Conservation (phyloP, 2,329 filamentous ascomycete genomes). For the Hirsutella minnesotensis region DNA sequence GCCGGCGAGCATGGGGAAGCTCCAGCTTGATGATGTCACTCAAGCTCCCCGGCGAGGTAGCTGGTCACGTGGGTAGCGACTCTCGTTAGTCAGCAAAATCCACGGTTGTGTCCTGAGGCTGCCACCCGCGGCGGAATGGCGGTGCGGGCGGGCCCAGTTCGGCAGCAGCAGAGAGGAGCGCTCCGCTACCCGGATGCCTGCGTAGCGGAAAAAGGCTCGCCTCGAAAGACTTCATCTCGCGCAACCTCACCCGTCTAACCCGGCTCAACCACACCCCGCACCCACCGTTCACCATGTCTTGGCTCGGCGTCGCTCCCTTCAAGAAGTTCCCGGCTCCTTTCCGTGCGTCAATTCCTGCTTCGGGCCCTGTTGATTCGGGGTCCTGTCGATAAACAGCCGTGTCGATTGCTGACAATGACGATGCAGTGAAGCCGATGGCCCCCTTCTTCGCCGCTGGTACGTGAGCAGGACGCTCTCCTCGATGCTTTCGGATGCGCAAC, state of each 20-base stretch:
- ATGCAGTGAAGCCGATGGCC: constrained; percentile 79
- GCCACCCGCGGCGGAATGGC: neutral
- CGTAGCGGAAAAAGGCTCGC: constrained; percentile 23
- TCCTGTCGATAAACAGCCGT: neutral
- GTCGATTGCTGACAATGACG: constrained; percentile 13
- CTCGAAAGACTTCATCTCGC: constrained; percentile 18
- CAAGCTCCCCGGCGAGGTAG: neutral
- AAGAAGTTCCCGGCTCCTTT: constrained; percentile 76
- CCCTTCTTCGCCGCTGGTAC: constrained; percentile 94
- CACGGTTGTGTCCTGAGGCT: neutral
- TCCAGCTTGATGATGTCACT: neutral
- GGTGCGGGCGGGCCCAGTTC: constrained; percentile 15
- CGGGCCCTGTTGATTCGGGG: constrained; percentile 2
- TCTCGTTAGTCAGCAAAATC: neutral
- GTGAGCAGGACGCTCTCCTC: constrained; percentile 22
- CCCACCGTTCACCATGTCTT: constrained; percentile 53
- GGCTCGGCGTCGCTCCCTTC: constrained; percentile 51
- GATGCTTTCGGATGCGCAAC: neutral
- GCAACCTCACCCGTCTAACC: constrained; percentile 7
- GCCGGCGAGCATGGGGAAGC: no score
- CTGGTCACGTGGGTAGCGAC: neutral
- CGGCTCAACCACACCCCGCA: neutral
- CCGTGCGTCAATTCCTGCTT: constrained; percentile 46
- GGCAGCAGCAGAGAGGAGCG: constrained; percentile 14
- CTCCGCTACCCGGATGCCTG: constrained; percentile 10